Evolutionary conservation across 495 filamentous ascomycete species (phyloP).

Genomic region (Aspergillus nanangensis): DNA sequence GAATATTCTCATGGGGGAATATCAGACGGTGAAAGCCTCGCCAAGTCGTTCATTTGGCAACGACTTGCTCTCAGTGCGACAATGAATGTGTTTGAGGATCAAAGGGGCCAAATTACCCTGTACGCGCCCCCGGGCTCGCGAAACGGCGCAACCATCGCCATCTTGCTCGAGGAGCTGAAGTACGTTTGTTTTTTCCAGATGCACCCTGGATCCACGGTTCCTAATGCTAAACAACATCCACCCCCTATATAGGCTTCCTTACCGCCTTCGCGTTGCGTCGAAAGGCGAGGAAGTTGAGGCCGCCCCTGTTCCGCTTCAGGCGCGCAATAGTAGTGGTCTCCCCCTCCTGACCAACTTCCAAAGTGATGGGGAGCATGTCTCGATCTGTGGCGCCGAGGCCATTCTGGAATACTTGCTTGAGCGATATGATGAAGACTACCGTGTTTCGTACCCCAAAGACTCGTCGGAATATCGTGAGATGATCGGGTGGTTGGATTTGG

Average conservation of each 20-base stretch:
- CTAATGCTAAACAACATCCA: neutral
- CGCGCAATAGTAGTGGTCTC: neutral
- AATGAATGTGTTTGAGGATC: constrained; percentile 11
- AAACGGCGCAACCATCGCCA: neutral
- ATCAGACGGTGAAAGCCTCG: too few species aligned
- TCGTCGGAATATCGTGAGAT: neutral
- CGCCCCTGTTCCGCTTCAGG: too few species aligned
- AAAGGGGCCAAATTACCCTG: constrained; percentile 4
- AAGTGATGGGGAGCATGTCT: neutral
- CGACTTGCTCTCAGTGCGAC: too few species aligned
- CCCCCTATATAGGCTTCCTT: neutral
- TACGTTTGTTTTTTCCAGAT: neutral
- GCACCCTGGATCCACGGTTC: neutral
- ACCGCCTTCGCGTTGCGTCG: neutral
- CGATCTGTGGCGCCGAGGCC: neutral
- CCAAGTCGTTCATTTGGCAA: too few species aligned
- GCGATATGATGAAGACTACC: neutral
- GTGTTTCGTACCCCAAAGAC: constrained; percentile 2
- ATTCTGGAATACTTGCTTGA: constrained; percentile 1
- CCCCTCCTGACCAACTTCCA: constrained; percentile 4
- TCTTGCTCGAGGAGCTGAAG: constrained; percentile 6
- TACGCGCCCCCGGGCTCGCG: neutral
- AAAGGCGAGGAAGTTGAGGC: too few species aligned
- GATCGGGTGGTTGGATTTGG: neutral
- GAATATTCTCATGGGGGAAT: neutral